Evolutionary conservation across 83 land plant species (phyloP), one percentile per base, ranked within the genome.

Genomic region (Picea abies): DNA sequence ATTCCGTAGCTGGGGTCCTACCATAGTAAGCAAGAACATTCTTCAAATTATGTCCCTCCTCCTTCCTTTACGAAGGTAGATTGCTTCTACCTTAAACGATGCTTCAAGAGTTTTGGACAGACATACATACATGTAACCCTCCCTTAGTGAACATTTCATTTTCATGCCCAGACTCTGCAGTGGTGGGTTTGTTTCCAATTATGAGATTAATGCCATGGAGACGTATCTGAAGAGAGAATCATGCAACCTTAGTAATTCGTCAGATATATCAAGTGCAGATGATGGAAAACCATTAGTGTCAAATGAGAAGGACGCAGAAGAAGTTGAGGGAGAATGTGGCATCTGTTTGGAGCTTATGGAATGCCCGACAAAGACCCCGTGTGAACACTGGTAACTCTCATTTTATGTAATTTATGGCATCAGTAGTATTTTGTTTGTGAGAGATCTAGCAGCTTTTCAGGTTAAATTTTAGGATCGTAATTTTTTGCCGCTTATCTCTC

Each of bases 1-100:
- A 72, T 88, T 88, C 68, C 88, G 90, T 26, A 85, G 85, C 83
- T 88, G 90, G 90, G 90, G 90, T 23, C 90, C 90, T 5, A 88
- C 90, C 8, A 88, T 88, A 58, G 90, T 88, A 49, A 86, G 89
- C 88, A 88, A 88, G 71, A 88, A 88, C 76, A 88, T 88, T 49
- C 90, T 88, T 60, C 90, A 88, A 37, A 88, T 88, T 61, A 88
- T 88, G 90, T 88, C 90, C 32, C 83, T 88, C 16, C 90, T 88
- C 58, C 85, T 88, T 63, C 90, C 90, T 23, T 77, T 88, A 23
- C 87, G 90, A 72, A 88, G 90, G 90, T 88, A 85, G 80, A 73
- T 61, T 11, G 12, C 44, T 23, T 19, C 41, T 16, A 60, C 39
- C 22, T 76, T 76, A n/a, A 32, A 25, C 10, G 64, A 76, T 25